Evolutionary conservation across 805 yeast species (phyloP).

Genomic region (Metschnikowia shivogae): DNA sequence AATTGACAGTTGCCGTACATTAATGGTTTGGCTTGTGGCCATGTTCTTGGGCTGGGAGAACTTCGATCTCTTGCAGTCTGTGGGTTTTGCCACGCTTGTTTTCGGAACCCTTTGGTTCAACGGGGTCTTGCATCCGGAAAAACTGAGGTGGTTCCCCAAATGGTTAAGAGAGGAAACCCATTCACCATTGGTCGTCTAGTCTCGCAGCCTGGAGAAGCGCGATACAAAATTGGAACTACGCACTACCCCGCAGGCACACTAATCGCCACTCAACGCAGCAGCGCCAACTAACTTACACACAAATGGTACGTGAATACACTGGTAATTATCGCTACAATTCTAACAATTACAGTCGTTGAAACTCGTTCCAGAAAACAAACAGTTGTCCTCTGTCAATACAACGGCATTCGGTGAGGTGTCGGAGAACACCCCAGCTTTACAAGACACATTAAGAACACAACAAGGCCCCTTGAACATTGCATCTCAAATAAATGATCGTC

Average conservation of each 20-base stretch:
- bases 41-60: conserved; percentile 70
- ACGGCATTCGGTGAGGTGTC: conserved; percentile 53
- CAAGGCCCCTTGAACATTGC: conserved; percentile 60
- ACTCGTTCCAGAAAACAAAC: conserved; percentile 51
- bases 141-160: conserved; percentile 44
- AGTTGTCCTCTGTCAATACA: conserved; percentile 46
- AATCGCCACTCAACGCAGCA: conserved; percentile 2
- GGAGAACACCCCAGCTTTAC: conserved; percentile 64
- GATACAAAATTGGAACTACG: neutral
- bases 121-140: conserved; percentile 56
- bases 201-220: conserved; percentile 2
- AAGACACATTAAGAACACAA: conserved; percentile 61
- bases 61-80: conserved; percentile 55
- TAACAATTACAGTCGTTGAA: conserved; percentile 39
- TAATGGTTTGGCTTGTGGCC: conserved; percentile 72
- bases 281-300: neutral
- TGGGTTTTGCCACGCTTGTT: conserved; percentile 62
- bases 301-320: conserved; percentile 11
- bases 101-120: conserved; percentile 73
- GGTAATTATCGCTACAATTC: neutral
- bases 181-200: neutral
- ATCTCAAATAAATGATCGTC: conserved; percentile 68
- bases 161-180: conserved; percentile 29
- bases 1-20: conserved; percentile 71
- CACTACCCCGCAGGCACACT: conserved; percentile 2